Evolutionary conservation across 2,329 filamentous ascomycete species (phyloP), one percentile per base, ranked within the genome.

Genomic region (Colletotrichum gigasporum): DNA sequence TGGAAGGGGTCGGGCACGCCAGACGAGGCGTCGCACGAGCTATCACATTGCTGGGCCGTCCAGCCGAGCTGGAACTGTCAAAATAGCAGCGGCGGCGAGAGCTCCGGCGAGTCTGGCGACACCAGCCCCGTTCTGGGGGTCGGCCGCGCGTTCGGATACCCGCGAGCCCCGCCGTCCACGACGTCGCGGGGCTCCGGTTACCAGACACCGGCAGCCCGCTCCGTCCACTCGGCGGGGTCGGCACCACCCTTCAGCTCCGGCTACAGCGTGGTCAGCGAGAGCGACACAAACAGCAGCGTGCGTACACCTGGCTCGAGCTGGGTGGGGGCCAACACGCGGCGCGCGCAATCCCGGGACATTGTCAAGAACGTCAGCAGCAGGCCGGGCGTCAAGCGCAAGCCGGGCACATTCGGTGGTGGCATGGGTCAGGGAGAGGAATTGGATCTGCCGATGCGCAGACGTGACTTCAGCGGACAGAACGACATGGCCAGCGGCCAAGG

Each of bases 11-110:
- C 67, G 52, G 4, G 65, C 54, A 20, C 59, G 68, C 18, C 66
- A 61, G 72, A 77, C 12, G 80, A 83, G 62, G 79, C 80, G 1
- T 70, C 75, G 8, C 84, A 86, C 66, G 81, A 84, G 70, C 75
- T 82, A 16, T 85, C 83, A 3, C 79, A 87, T 68, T 87, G 85
- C 73, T 87, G 85, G 84, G 63, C 74, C 0, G 78, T 78, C 10
- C 77, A 78, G 3, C 76, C 71, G n/a, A 73, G 70, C 5, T 83
- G 83, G 82, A 68, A 72, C n/a, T 69, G 67, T 48, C 67, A 54
- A 56, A 58, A 44, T 45, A 72, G 69, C 67, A 73, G 72, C 67
- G 71, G 68, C 2, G 67, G 67, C 11, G 71, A 74, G 47, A 72
- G 70, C 61, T 71, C 71, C 12, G 67, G 53, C 26, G 70, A 62